Conservation (phyloP, 1,284 basidiomycete species). For the Austroboletus niveus region DNA sequence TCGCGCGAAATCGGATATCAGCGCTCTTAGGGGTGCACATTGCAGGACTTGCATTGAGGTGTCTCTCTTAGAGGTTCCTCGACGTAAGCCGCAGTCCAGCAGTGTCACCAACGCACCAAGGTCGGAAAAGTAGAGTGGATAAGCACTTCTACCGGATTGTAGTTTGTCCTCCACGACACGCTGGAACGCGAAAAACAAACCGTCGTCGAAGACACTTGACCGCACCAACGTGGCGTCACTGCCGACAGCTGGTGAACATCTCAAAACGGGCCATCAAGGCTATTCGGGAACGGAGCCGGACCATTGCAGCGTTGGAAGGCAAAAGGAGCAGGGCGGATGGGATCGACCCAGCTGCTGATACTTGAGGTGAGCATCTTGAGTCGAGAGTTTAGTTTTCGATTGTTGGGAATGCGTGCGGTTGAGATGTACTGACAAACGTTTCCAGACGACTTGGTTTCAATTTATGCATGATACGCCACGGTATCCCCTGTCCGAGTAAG, state of each 20-base stretch:
- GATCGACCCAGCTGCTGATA: neutral
- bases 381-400: too few relatives aligned
- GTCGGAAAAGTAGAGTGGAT: slow-evolving; percentile 7
- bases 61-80: too few relatives aligned
- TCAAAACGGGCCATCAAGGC: slow-evolving; percentile 22
- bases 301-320: slow-evolving; percentile 7
- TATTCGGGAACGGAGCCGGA: slow-evolving; percentile 21
- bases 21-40: too few relatives aligned
- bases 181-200: slow-evolving; percentile 1
- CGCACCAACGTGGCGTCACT: neutral
- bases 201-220: neutral
- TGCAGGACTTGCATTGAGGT: too few relatives aligned
- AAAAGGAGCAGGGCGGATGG: slow-evolving; percentile 3
- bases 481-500: too few relatives aligned
- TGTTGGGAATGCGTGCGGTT: too few relatives aligned
- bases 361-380: too few relatives aligned
- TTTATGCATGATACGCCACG: too few relatives aligned
- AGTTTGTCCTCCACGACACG: neutral
- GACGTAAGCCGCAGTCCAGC: slow-evolving; percentile 31
- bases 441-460: too few relatives aligned
- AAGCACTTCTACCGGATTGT: neutral
- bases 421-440: too few relatives aligned
- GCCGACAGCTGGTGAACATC: slow-evolving; percentile 14
- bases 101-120: slow-evolving; percentile 37
- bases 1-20: too few relatives aligned